These are phyloP conservation scores for Globisporangium uncinulatum DNA, from an alignment of 352 stramenopile genomes.

Conservation along the genomic window DNA sequence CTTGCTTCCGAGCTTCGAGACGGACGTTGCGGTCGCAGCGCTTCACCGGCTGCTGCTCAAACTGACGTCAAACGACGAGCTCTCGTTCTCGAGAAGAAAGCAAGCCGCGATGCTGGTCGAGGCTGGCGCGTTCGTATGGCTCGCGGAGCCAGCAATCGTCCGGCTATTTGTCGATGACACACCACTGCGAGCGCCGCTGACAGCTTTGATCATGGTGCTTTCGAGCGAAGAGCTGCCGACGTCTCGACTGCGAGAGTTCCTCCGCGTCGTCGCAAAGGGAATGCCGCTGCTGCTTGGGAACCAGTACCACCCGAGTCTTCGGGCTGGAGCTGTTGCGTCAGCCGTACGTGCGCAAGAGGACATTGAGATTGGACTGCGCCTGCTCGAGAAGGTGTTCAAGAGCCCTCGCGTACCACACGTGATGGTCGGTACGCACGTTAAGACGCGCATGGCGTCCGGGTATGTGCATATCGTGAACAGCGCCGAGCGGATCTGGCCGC, in stretches of 20 bases:
- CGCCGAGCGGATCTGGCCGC: slow-evolving; percentile 56
- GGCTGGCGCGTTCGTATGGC: slow-evolving; percentile 54
- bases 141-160: slow-evolving; percentile 33
- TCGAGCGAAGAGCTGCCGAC: slow-evolving; percentile 45
- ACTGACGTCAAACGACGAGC: slow-evolving; percentile 33
- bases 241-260: slow-evolving; percentile 39
- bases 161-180: slow-evolving; percentile 27
- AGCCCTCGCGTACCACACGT: slow-evolving; percentile 43
- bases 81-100: slow-evolving; percentile 40
- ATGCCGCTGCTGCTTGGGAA: slow-evolving; percentile 46
- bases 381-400: slow-evolving; percentile 40
- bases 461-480: slow-evolving; percentile 68
- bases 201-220: slow-evolving; percentile 37
- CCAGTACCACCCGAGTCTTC: slow-evolving; percentile 8
- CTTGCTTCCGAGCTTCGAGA: slow-evolving; percentile 33
- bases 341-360: neutral
- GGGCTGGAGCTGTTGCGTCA: neutral
- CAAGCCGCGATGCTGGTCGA: slow-evolving; percentile 40
- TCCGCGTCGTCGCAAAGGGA: slow-evolving; percentile 39
- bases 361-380: slow-evolving; percentile 35
- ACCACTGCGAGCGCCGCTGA: slow-evolving; percentile 26
- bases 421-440: slow-evolving; percentile 46
- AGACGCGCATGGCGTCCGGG: slow-evolving; percentile 37
- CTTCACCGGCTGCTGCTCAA: slow-evolving; percentile 41
- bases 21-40: slow-evolving; percentile 17